These are phyloP conservation scores for Coniosporium apollinis DNA, from an alignment of 495 filamentous ascomycete genomes.

Conservation along the genomic window DNA sequence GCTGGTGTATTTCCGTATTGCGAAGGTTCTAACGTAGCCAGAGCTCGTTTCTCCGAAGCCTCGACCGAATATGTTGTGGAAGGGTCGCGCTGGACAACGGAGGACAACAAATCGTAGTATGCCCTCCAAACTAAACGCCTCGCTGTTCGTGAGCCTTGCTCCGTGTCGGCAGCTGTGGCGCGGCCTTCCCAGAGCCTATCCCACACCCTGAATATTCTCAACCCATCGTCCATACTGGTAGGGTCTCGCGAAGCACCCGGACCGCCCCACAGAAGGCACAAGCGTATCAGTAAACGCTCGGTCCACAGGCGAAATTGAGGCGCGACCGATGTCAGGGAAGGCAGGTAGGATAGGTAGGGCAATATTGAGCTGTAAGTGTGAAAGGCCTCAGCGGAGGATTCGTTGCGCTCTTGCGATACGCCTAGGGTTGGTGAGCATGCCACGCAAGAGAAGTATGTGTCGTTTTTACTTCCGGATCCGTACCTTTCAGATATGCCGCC, in stretches of 20 bases:
- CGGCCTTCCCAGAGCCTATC: conserved; percentile 35
- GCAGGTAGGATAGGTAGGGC: conserved; percentile 36
- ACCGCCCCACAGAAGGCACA: conserved; percentile 47
- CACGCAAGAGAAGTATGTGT: conserved; percentile 5
- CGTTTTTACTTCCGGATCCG: conserved; percentile 3
- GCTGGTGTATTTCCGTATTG: conserved; percentile 8
- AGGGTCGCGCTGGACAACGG: conserved; percentile 38
- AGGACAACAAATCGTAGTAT: conserved; percentile 62
- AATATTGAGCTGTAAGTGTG: conserved; percentile 45
- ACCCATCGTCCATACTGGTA: conserved; percentile 26
- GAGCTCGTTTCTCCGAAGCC: conserved; percentile 8
- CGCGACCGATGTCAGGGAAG: conserved; percentile 20
- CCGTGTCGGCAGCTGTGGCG: too few species aligned
- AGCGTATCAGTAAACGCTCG: conserved; percentile 55
- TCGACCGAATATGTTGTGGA: conserved; percentile 6
- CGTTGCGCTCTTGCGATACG: conserved; percentile 42
- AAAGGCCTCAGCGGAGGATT: conserved; percentile 37
- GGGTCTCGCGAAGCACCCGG: conserved; percentile 27
- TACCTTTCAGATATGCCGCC: conserved; percentile 56
- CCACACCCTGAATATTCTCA: conserved; percentile 47
- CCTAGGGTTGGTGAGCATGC: conserved; percentile 20
- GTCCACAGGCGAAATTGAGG: conserved; percentile 57
- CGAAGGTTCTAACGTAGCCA: conserved; percentile 3
- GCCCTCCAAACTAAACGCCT: conserved; percentile 55
- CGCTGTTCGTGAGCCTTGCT: too few species aligned